These are phyloP conservation scores for Vicia sativa DNA, from an alignment of 306 rosid genomes.

Conservation along the genomic window DNA sequence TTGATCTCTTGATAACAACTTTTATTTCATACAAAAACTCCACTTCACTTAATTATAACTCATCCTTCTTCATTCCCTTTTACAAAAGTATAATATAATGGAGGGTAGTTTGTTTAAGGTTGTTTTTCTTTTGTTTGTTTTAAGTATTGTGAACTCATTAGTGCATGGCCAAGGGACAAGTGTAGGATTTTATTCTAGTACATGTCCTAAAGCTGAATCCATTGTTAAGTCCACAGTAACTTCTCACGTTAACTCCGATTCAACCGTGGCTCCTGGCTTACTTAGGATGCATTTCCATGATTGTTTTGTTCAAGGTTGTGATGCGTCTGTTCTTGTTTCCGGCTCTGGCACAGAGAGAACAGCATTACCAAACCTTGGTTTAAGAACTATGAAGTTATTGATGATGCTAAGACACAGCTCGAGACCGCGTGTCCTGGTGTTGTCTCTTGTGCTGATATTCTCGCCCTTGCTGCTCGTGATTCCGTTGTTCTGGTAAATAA, in stretches of 20 bases:
- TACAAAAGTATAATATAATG: not conserved
- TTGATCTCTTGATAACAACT: not conserved
- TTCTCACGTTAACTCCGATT: slow-evolving; percentile 39
- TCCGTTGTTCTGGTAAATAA: slow-evolving; percentile 51
- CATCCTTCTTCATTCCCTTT: too few species aligned
- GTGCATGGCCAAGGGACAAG: slow-evolving; percentile 47
- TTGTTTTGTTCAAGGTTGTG: slow-evolving; percentile 58
- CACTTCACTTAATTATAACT: too few species aligned
- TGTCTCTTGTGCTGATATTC: slow-evolving; percentile 60
- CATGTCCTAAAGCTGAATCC: slow-evolving; percentile 52
- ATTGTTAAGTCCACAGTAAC: slow-evolving; percentile 47
- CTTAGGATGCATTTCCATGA: slow-evolving; percentile 60
- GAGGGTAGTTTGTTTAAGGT: not conserved
- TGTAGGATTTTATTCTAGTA: slow-evolving; percentile 40
- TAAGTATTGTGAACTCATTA: not conserved
- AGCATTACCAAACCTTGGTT: slow-evolving; percentile 27
- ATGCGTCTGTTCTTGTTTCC: slow-evolving; percentile 47
- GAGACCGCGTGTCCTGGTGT: slow-evolving; percentile 59
- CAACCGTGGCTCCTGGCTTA: slow-evolving; percentile 44
- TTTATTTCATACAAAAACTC: too few species aligned
- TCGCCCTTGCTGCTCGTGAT: slow-evolving; percentile 62
- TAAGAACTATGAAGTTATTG: slow-evolving; percentile 51
- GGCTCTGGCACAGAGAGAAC: slow-evolving; percentile 39
- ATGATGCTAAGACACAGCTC: slow-evolving; percentile 51
- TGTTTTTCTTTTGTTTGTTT: slow-evolving; percentile 21